Evolutionary conservation across 2,329 filamentous ascomycete species (phyloP).

Genomic region (Phaeomoniella chlamydospora): DNA sequence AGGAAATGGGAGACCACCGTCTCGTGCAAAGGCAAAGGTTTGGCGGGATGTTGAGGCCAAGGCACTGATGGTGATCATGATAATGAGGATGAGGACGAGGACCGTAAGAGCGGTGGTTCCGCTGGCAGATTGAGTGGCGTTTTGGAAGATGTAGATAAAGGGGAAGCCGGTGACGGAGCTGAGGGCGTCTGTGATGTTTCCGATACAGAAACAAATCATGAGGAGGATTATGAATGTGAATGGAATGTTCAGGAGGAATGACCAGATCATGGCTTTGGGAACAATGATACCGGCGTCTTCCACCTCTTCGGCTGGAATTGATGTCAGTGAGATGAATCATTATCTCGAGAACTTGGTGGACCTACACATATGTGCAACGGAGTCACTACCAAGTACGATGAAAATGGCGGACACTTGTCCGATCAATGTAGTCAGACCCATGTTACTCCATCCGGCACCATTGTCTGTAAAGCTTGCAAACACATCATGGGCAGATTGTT

Average conservation of each 20-base stretch:
- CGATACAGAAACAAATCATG: conserved; percentile 19
- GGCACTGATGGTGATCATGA: conserved; percentile 16
- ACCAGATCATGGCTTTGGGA: conserved; percentile 20
- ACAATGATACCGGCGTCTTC: conserved; percentile 19
- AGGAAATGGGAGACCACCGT: conserved; percentile 22
- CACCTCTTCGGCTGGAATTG: conserved; percentile 21
- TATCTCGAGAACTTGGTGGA: neutral
- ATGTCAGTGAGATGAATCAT: conserved; percentile 1
- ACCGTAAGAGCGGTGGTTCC: conserved; percentile 18
- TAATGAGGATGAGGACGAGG: conserved; percentile 17
- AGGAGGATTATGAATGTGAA: conserved; percentile 21
- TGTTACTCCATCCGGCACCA: conserved; percentile 21
- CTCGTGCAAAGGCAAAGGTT: conserved; percentile 25
- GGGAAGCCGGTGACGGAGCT: conserved; percentile 18
- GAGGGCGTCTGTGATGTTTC: conserved; percentile 18
- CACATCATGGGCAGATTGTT: conserved; percentile 20
- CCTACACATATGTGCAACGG: conserved; percentile 12
- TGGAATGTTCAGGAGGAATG: conserved; percentile 18
- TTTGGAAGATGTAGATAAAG: conserved; percentile 22
- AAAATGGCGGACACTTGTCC: conserved; percentile 12
- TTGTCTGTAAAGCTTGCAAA: conserved; percentile 25
- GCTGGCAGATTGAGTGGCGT: conserved; percentile 15
- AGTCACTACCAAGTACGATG: conserved; percentile 10
- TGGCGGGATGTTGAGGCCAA: conserved; percentile 23
- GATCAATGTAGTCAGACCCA: conserved; percentile 13